Evolutionary conservation across 2,329 filamentous ascomycete species (phyloP), one percentile per base, ranked within the genome.

Genomic region (Tothia fuscella): DNA sequence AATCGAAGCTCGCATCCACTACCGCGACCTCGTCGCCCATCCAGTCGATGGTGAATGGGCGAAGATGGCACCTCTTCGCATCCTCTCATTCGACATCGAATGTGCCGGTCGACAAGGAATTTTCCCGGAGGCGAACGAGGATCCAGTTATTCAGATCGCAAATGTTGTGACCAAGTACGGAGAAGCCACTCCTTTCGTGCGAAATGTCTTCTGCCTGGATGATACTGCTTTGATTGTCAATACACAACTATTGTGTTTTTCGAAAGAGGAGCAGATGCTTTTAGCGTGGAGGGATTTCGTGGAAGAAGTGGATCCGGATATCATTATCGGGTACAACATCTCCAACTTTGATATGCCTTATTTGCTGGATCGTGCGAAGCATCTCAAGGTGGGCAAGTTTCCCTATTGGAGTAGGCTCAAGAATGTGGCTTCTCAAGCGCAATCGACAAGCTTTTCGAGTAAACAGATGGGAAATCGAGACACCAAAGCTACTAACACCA

Each of bases 251-350:
- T 70, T 94, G 30, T 82, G 87, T 47, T 95, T 82, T 50, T 69
- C 81, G 14, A 72, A 74, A 32, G 91, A 98, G 58, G 77, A 82
- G 42, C 78, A 87, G 47, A 91, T 98, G 88, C 70, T 98, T n/a
- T 78, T 80, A 62, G 77, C 79, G 31, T 98, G 91, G 91, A 80
- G 83, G 53, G 74, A 93, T 46, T 98, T 98, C 49, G 62, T 98
- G 13, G 72, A 93, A 51, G 78, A 85, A 53, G 85, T 91, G 1
- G 91, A 98, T 50, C 89, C 91, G 0, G 91, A 98, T 63, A 83
- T 98, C 49, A 94, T 98, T 54, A 98, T 93, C 42, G 91, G 91
- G 34, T 98, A 98, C 78, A 98, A 98, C 61, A 98, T 93, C 64
- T 70, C 84, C 56, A 98, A 98, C 64, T 98, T 98, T 62, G 91